phyloP scores from a whole-genome alignment of 2,329 filamentous ascomycete species.

The Tetracladium maxilliforme region DNA sequence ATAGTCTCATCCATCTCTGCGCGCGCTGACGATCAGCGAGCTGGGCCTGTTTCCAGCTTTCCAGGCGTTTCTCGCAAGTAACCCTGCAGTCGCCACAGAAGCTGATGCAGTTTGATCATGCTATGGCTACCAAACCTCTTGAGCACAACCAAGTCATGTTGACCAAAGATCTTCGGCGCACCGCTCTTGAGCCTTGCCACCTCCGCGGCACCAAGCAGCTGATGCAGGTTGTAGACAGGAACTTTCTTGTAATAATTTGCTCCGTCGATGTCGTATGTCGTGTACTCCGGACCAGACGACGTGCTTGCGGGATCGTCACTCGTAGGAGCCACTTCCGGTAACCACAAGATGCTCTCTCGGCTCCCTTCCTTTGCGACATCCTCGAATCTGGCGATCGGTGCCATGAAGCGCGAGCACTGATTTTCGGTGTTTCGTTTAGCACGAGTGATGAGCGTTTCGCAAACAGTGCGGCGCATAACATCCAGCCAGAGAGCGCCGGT shows the following conservation, averaged over 20 bases:
- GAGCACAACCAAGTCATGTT: slow-evolving; percentile 21
- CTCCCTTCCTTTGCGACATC: slow-evolving; percentile 12
- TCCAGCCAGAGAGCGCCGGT: too few relatives aligned
- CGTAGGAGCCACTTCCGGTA: background rate
- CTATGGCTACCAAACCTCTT: slow-evolving; percentile 24
- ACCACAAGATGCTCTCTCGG: background rate
- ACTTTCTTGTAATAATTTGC: slow-evolving; percentile 19
- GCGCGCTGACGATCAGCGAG: too few relatives aligned
- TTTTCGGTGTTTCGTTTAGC: background rate
- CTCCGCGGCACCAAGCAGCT: slow-evolving; percentile 33
- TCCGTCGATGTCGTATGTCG: slow-evolving; percentile 2
- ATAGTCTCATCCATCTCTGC: too few relatives aligned
- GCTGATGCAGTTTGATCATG: slow-evolving; percentile 28
- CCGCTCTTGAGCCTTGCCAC: slow-evolving; percentile 21
- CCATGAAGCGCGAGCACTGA: slow-evolving; percentile 4
- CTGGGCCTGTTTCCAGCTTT: too few relatives aligned
- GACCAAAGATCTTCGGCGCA: slow-evolving; percentile 11
- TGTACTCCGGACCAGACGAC: slow-evolving; percentile 1
- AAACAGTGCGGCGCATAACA: too few relatives aligned
- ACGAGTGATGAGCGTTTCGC: background rate
- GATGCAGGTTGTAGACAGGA: slow-evolving; percentile 34
- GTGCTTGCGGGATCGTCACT: background rate
- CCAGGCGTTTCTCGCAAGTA: too few relatives aligned
- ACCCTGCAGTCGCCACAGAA: slow-evolving; percentile 44
- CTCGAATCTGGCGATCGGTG: slow-evolving; percentile 29